Base-by-base conservation (phyloP, 2,329 filamentous ascomycete species). In the Lecanosticta acicola region DNA sequence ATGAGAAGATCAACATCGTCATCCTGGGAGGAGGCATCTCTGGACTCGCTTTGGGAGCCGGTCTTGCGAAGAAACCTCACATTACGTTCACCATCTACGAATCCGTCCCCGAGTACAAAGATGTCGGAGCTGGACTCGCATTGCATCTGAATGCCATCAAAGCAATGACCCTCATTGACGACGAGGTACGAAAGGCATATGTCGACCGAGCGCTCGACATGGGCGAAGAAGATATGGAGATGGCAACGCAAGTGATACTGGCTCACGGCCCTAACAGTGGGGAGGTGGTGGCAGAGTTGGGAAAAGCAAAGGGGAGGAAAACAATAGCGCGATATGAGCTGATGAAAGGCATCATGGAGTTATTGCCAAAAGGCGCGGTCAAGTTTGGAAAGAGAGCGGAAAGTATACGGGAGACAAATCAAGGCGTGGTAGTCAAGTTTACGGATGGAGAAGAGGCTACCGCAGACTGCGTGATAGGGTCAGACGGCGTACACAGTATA, bases 81-180 rank as follows among this genome's bases (percentile, higher is more conserved):
- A 57, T 76, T 29, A 63, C 71, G 17, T 67, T 77, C 1, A 67
- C 75, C 46, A 60, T 78, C 18, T 78, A 76, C 50, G 76, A 78
- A 45, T 67, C 69, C 32, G 70, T 75, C 0, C 54, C 59, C 1
- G 69, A 72, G 49, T 68, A 75, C 32, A 68, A 63, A 45, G 71
- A 75, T 45, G 68, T 75, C 20, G 72, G 73, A 5, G 71, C 73
- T 0, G 71, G 70, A 2, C 73, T 76, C 14, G 73, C 71, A 1
- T 62, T 77, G 3, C 75, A 75, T 2, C 73, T 74, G 1, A 78
- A 78, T 57, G 75, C 75, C 0, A 68, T 78, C 61, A 69, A 71
- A 32, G 74, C 74, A 0, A 59, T 79, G 36, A 71, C 56, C 1
- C 54, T 63, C 8, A 62, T 65, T 33, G 59, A 59, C 7, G 53